Base-by-base conservation (phyloP, 805 yeast genomes). In the Ogataea salicorniae region DNA sequence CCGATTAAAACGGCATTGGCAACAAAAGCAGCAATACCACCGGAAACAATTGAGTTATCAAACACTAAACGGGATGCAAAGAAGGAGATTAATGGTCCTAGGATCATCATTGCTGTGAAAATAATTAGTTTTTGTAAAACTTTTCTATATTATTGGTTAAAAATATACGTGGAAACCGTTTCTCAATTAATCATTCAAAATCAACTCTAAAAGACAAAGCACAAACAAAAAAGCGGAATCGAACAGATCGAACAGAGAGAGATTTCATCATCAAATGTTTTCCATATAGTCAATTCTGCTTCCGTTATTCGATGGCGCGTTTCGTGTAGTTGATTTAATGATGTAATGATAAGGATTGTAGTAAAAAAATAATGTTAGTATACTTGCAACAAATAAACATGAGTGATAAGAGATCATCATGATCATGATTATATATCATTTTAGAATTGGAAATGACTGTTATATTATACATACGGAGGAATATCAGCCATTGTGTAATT, bases 1-100 rank as follows among this genome's bases (percentile, higher is more conserved):
- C 85, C 87, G 45, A 86, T 77, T 54, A 87, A 69, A 18, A 87
- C 94, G 6, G 82, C 67, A 59, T 87, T 87, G 26, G 94, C 94
- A 47, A 79, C 78, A 16, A 79, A 71, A 2, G 94, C 94, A 35
- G 91, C 88, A n/a, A 82, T 60, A 3, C 94, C 94, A 38, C 95
- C 95, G 43, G 89, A 81, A 13, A 83, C 68, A 14, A 86, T 64
- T 1, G 90, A 77, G 57, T 78, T 85, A 41, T 70, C 72, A 34
- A 59, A 56, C 8, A 63, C 15, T 5, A 52, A 42, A 17, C 57
- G 47, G 22, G 57, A 47, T 6, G 67, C 50, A 62, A 87, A 87
- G 64, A 87, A 87, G 1, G 84, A 70, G 26, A 75, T 45, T 52
- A 87, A 58, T 22, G 95, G 95, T 42, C 81, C 73, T 22, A 77